These are phyloP conservation scores for Eutrema japonicum DNA, from an alignment of 345 rosid species.

Conservation along the genomic window DNA sequence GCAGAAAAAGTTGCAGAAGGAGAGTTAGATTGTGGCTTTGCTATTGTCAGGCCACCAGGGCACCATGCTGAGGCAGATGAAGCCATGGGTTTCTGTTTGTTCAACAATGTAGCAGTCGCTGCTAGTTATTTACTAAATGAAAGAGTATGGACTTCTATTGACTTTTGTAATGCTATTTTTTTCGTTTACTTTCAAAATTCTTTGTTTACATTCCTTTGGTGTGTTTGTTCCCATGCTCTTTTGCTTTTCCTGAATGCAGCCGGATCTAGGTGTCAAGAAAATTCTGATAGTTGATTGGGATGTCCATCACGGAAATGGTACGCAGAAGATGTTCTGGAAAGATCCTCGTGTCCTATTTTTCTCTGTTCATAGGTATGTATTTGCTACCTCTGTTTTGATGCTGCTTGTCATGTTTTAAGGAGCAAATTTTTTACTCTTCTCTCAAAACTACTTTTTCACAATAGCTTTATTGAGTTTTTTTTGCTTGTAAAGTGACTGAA, in stretches of 20 bases:
- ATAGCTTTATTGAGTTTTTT: not conserved
- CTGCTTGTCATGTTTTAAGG: slow-evolving; percentile 12
- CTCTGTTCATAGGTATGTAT: slow-evolving; percentile 90
- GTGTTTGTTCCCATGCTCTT: not conserved
- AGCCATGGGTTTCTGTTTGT: slow-evolving; percentile 94
- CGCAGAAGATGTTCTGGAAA: slow-evolving; percentile 87
- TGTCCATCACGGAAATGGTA: slow-evolving; percentile 97
- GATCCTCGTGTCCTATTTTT: slow-evolving; percentile 93
- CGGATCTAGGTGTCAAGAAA: slow-evolving; percentile 73
- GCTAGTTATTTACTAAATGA: slow-evolving; percentile 66
- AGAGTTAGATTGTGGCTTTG: slow-evolving; percentile 79
- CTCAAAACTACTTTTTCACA: not conserved
- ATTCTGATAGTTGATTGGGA: slow-evolving; percentile 98
- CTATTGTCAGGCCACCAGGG: slow-evolving; percentile 99
- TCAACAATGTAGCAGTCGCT: slow-evolving; percentile 93
- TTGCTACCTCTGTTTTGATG: not conserved
- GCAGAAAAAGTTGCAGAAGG: slow-evolving; percentile 82
- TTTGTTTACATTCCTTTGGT: slow-evolving; percentile 1
- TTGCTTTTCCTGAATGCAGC: slow-evolving; percentile 45
- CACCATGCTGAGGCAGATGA: slow-evolving; percentile 91
- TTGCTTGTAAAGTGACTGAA: slow-evolving; percentile 24
- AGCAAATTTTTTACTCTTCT: not conserved
- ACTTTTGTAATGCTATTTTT: slow-evolving; percentile 5
- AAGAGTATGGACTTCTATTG: slow-evolving; percentile 52
- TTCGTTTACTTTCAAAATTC: not conserved